Percentiles rank a stretch among this genome's conserved stretches.
Conservation (phyloP, 805 yeast genomes). For the Ogataea angusta region DNA sequence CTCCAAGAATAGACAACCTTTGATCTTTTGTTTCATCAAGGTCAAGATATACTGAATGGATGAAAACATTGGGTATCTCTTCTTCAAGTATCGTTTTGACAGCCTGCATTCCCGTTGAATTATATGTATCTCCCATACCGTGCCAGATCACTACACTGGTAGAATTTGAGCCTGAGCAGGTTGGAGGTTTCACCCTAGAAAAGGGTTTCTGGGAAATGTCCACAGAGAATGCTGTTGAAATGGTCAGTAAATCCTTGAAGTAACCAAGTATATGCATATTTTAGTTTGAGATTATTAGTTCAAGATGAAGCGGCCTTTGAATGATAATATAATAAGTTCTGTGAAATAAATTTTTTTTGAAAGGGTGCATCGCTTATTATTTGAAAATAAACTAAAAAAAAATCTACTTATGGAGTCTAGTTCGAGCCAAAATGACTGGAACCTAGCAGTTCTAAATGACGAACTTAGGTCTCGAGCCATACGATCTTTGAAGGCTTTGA, state of each 20-base stretch:
- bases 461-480: conserved; percentile 16
- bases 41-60: conserved; percentile 54
- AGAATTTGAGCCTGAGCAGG: background rate
- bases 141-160: conserved; percentile 66
- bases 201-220: background rate
- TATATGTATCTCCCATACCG: conserved; percentile 75
- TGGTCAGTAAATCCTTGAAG: background rate
- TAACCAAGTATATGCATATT: background rate
- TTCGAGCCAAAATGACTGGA: background rate
- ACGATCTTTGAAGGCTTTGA: conserved; percentile 31
- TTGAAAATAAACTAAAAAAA: too few relatives aligned
- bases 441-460: conserved; percentile 14
- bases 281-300: background rate
- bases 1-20: conserved; percentile 55
- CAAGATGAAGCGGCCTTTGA: background rate
- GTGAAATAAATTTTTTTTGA: too few relatives aligned
- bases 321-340: too few relatives aligned
- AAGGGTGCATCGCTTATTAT: too few relatives aligned
- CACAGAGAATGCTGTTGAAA: background rate
- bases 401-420: background rate
- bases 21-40: conserved; percentile 51
- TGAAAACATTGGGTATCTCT: conserved; percentile 46
- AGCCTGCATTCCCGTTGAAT: conserved; percentile 55
- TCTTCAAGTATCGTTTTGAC: conserved; percentile 41
- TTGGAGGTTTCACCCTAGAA: background rate